Conservation (phyloP, 495 filamentous ascomycete genomes). For the Corynascus novoguineensis region DNA sequence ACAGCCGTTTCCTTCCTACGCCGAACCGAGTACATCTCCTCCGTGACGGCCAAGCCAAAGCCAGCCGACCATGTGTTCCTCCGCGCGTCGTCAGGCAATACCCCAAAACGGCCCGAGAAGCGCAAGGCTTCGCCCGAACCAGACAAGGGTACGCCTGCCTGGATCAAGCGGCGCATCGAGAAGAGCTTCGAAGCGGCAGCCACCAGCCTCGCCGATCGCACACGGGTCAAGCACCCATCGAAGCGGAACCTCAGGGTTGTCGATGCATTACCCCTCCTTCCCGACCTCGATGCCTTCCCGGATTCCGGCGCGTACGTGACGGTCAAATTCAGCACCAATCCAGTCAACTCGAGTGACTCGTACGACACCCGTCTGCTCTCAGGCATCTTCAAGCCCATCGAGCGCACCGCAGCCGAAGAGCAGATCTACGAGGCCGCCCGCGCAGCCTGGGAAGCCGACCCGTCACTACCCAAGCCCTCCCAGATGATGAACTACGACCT, state of each 20-base stretch:
- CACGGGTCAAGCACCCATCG: slow-evolving; percentile 69
- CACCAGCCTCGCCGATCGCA: slow-evolving; percentile 61
- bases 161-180: slow-evolving; percentile 73
- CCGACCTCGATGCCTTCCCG: slow-evolving; percentile 83
- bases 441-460: slow-evolving; percentile 58
- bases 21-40: slow-evolving; percentile 91
- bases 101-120: slow-evolving; percentile 36
- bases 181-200: slow-evolving; percentile 82
- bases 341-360: slow-evolving; percentile 49
- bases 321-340: slow-evolving; percentile 83
- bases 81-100: slow-evolving; percentile 39
- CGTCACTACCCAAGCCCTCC: slow-evolving; percentile 54
- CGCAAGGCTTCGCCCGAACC: slow-evolving; percentile 43
- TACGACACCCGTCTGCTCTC: slow-evolving; percentile 81
- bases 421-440: slow-evolving; percentile 45
- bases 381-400: slow-evolving; percentile 66
- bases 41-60: slow-evolving; percentile 41
- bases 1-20: slow-evolving; percentile 86
- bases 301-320: slow-evolving; percentile 81
- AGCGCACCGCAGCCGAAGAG: slow-evolving; percentile 47
- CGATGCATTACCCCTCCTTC: slow-evolving; percentile 74
- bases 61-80: slow-evolving; percentile 26
- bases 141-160: slow-evolving; percentile 67
- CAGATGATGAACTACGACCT: slow-evolving; percentile 74
- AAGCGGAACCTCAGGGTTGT: slow-evolving; percentile 73